These are phyloP conservation scores for Halophytophthora polymorphica DNA, from an alignment of 352 stramenopile genomes.

Conservation along the genomic window DNA sequence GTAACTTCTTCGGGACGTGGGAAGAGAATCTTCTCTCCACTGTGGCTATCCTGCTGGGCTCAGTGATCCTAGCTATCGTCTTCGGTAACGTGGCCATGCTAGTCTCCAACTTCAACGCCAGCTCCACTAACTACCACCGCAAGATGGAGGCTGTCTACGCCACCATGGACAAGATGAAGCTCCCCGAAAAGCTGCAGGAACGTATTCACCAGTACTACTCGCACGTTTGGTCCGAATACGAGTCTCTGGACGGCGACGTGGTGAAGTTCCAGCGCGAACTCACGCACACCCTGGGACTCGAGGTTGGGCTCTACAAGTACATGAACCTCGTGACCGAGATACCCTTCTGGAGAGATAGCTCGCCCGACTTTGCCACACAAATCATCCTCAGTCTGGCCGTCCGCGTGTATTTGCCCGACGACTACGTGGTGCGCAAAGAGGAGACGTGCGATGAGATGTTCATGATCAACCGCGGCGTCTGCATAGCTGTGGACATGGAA, in stretches of 20 bases:
- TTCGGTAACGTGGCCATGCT: slow-evolving; percentile 61
- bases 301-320: slow-evolving; percentile 75
- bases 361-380: slow-evolving; percentile 55
- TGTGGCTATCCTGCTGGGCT: slow-evolving; percentile 37
- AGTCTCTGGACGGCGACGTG: slow-evolving; percentile 54
- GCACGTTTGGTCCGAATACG: slow-evolving; percentile 66
- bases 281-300: slow-evolving; percentile 58
- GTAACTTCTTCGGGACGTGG: slow-evolving; percentile 19
- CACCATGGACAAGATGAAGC: slow-evolving; percentile 48
- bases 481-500: slow-evolving; percentile 24
- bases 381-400: slow-evolving; percentile 40
- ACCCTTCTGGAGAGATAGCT: slow-evolving; percentile 39
- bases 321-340: slow-evolving; percentile 50
- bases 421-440: slow-evolving; percentile 52
- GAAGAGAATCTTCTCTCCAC: slow-evolving; percentile 37
- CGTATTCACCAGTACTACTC: slow-evolving; percentile 74
- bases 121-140: slow-evolving; percentile 47
- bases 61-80: slow-evolving; percentile 48
- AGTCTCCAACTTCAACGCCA: slow-evolving; percentile 52
- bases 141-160: slow-evolving; percentile 57
- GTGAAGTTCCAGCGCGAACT: slow-evolving; percentile 52
- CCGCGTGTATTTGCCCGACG: slow-evolving; percentile 56
- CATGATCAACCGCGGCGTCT: slow-evolving; percentile 58
- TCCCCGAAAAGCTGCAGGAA: slow-evolving; percentile 42
- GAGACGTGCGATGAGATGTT: slow-evolving; percentile 56